Base-by-base conservation (phyloP, 2,329 filamentous ascomycete species). In the Lachnellula cervina region DNA sequence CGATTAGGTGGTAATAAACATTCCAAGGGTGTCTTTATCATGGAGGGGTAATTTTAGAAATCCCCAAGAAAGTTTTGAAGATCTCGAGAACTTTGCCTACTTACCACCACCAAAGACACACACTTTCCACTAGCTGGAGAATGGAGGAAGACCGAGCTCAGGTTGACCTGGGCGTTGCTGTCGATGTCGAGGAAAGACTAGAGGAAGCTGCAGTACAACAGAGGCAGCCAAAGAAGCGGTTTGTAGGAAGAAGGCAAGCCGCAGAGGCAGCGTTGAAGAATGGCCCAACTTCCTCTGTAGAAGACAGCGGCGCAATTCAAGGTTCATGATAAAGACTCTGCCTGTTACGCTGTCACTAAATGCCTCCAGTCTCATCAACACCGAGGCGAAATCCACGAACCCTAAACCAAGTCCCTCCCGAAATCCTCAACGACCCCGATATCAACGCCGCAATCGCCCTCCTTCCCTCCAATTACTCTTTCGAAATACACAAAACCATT, bases 401-500 rank as follows among this genome's bases (percentile, higher is more conserved):
- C n/a, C 74, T 97, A 58, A 97, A 97, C 70, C 89, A 94, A 69
- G 89, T 99, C 1, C 93, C 94, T 2, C 80, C 86, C 16, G 88
- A 93, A 61, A 96, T 99, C 60, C 78, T 94, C 19, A 81, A 96
- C 61, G 88, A 99, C 67, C 78, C 85, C 48, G 89, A 88, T 48
- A 88, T 99, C 67, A 93, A 93, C 71, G 87, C 86, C 45, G 94
- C 94, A 3, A 91, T 97, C 56, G 80, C 84, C 5, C 81, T 99
- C 34, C 83, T 99, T 2, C 94, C 94, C 1, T 77, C 83, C n/a
- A 99, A 99, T 77, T 99, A 99, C 80, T 93, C 89, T 66, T 99
- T 99, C 71, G 94, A 99, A 76, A 91, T 99, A 54, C 94, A 90
- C 70, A 99, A 99, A 76, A 99, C 94, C 8, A 95, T 99, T 66